Conservation (phyloP, 2,329 filamentous ascomycete genomes). For the Penicillium sp. region DNA sequence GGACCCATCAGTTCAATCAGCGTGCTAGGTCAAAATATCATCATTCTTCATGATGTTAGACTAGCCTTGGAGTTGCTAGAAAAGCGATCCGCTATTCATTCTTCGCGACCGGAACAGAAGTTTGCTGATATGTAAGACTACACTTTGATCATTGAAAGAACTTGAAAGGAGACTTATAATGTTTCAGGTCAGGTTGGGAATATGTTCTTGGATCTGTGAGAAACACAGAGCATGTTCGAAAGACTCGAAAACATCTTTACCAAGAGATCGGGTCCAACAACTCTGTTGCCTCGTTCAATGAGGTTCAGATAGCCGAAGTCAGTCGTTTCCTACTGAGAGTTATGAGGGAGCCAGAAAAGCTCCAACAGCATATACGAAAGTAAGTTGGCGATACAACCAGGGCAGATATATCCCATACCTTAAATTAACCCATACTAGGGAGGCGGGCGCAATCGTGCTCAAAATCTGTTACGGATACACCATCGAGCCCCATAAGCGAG, state of each 20-base stretch:
- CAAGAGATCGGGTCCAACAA: constrained; percentile 51
- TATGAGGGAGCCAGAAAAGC: constrained; percentile 43
- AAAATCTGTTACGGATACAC: constrained; percentile 45
- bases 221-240: constrained; percentile 43
- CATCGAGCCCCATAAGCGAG: constrained; percentile 26
- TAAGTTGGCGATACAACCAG: constrained; percentile 1
- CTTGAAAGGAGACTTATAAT: neutral
- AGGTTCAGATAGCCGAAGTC: constrained; percentile 50
- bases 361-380: constrained; percentile 48
- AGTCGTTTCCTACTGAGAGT: constrained; percentile 49
- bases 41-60: constrained; percentile 37
- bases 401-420: neutral
- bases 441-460: constrained; percentile 45
- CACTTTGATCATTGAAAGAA: too few relatives aligned
- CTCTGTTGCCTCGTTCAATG: constrained; percentile 43
- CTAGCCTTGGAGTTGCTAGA: constrained; percentile 37
- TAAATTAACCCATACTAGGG: constrained; percentile 23
- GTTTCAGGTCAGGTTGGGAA: constrained; percentile 41
- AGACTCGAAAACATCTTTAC: constrained; percentile 51
- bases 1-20: constrained; percentile 40
- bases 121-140: constrained; percentile 41
- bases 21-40: constrained; percentile 35
- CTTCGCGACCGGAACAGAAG: constrained; percentile 29
- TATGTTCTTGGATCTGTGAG: constrained; percentile 37
- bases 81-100: constrained; percentile 30